These are phyloP conservation scores for Ophiostoma sp. DNA, from an alignment of 2,329 filamentous ascomycete species.

Conservation along the genomic window DNA sequence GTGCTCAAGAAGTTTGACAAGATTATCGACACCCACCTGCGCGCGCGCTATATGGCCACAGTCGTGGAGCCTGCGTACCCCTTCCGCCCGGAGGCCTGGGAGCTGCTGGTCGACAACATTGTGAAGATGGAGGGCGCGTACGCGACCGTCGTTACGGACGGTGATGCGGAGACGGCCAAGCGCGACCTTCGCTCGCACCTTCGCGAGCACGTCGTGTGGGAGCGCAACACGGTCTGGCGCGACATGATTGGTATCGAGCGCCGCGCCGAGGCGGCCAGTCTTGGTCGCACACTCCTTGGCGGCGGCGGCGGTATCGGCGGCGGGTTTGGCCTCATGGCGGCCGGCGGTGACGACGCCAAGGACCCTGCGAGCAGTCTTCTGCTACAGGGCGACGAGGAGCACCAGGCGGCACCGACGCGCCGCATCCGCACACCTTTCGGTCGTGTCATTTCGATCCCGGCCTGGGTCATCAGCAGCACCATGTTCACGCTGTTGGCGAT, in stretches of 20 bases:
- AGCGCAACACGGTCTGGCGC: constrained; percentile 97
- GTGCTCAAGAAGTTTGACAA: constrained; percentile 99
- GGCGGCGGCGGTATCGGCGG: constrained; percentile 33
- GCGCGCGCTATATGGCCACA: constrained; percentile 71
- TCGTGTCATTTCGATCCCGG: constrained; percentile 62
- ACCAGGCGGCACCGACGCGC: constrained; percentile 35
- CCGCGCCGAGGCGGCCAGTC: constrained; percentile 88
- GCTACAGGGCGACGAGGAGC: constrained; percentile 81
- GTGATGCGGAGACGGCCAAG: constrained; percentile 73
- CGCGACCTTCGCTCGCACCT: constrained; percentile 87
- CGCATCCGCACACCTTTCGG: constrained; percentile 68
- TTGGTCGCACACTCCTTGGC: constrained; percentile 82
- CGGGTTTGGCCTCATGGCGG: constrained; percentile 26
- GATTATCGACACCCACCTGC: constrained; percentile 80
- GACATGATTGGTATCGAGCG: constrained; percentile 98
- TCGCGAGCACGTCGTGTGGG: constrained; percentile 97
- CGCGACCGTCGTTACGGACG: constrained; percentile 76
- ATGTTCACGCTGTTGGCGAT: constrained; percentile 75
- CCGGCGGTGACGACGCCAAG: constrained; percentile 36
- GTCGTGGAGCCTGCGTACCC: constrained; percentile 77
- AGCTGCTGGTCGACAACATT: constrained; percentile 70
- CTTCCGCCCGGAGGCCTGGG: constrained; percentile 73
- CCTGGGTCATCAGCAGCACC: constrained; percentile 80
- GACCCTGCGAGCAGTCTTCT: constrained; percentile 65
- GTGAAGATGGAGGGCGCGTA: constrained; percentile 75